These are phyloP conservation scores for Diversispora eburnea DNA, from an alignment of 192 early-diverging fungal genomes.

Conservation along the genomic window DNA sequence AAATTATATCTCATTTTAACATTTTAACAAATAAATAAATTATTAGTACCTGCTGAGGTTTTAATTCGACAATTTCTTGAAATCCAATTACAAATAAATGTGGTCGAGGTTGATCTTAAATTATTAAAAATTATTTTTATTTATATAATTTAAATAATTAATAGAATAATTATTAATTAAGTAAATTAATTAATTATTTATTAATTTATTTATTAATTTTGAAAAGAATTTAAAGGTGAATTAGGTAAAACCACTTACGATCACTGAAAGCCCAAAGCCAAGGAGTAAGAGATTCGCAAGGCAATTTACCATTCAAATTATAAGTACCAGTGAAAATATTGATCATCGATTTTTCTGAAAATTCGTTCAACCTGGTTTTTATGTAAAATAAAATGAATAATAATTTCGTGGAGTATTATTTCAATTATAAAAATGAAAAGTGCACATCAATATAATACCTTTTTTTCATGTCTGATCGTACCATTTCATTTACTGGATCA, in stretches of 20 bases:
- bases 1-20: too few relatives aligned
- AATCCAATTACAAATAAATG: constrained; percentile 87
- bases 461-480: constrained; percentile 33
- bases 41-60: constrained; percentile 49
- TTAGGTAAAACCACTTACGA: constrained; percentile 28
- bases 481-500: constrained; percentile 52
- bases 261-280: constrained; percentile 58
- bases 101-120: constrained; percentile 49
- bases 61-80: constrained; percentile 96
- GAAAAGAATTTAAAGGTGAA: too few relatives aligned
- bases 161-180: too few relatives aligned
- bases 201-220: too few relatives aligned
- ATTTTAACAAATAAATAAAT: not conserved
- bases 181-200: too few relatives aligned
- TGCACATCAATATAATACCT: constrained; percentile 23
- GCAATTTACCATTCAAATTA: constrained; percentile 84
- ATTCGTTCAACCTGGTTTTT: constrained; percentile 49
- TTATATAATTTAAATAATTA: too few relatives aligned
- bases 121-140: too few relatives aligned
- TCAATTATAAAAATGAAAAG: constrained; percentile 24
- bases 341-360: constrained; percentile 54
- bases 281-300: constrained; percentile 57
- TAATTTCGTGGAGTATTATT: not conserved
- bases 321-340: constrained; percentile 81
- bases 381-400: not conserved